Evolutionary conservation across 306 rosid genomes (phyloP).

Genomic region (Corylus avellana): DNA sequence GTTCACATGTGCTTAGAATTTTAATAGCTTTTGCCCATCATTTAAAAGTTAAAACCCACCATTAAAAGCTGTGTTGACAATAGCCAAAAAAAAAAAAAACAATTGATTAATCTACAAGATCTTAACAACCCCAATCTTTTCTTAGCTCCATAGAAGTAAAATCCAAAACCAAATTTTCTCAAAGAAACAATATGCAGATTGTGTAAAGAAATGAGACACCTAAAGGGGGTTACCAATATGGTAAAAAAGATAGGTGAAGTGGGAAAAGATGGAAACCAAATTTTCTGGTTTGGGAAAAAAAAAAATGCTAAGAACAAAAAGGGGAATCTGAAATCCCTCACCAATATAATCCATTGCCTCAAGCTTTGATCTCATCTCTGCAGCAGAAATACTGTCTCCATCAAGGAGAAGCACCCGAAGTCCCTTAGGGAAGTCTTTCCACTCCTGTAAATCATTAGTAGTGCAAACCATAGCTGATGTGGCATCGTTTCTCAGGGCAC

Average conservation of each 20-base stretch:
- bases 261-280: conserved; percentile 15
- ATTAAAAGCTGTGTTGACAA: conserved; percentile 24
- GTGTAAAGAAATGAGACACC: conserved; percentile 34
- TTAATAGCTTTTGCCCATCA: conserved; percentile 20
- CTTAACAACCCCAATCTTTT: conserved; percentile 4
- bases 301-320: conserved; percentile 13
- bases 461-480: conserved; percentile 99
- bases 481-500: conserved; percentile 81
- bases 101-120: not conserved
- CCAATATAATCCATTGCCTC: conserved; percentile 91
- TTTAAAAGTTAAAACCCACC: conserved; percentile 31
- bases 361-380: conserved; percentile 72
- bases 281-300: conserved; percentile 27
- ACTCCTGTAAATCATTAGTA: conserved; percentile 83
- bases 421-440: conserved; percentile 97
- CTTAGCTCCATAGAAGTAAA: conserved; percentile 28
- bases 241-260: conserved; percentile 19
- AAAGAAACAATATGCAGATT: conserved; percentile 22
- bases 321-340: conserved; percentile 31
- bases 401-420: conserved; percentile 92
- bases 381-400: conserved; percentile 67
- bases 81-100: not conserved
- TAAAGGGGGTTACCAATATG: not conserved
- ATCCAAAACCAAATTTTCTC: conserved; percentile 33
- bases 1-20: conserved; percentile 9